Evolutionary conservation across 78 protist genomes (phyloP), one percentile per base, ranked within the genome.

Genomic region (Salpingoeca rosetta): DNA sequence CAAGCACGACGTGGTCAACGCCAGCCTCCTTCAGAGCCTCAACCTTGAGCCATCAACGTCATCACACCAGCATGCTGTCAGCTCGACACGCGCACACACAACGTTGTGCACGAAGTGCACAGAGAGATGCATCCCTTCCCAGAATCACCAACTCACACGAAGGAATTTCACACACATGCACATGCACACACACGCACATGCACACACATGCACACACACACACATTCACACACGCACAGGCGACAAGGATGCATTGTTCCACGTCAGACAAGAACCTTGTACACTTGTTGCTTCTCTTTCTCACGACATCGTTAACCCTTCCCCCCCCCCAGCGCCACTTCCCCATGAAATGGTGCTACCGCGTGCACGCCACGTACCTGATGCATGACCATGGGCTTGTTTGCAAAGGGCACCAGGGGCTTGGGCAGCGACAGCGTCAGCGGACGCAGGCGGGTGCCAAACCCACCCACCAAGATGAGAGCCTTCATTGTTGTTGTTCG

Each of bases 381-480:
- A 80, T 97, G 98, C 76, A 89, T 79, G 41, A 97, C 85, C 92
- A 93, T 92, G n/a, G 98, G 93, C 83, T 91, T 88, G 91, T 97
- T 97, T 3, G 91, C 87, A 89, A 97, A 96, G 77, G 88, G 93
- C 0, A 97, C 97, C 39, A 94, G 85, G 17, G 99, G 98, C 89
- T 97, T 97, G 38, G 99, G 98, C 56, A 83, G 86, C 2, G 97
- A 80, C 12, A 97, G 83, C 38, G 99, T 97, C 36, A 97, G 88
- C 42, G 99, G 99, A 35, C 99, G 90, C 40, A 97, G 92, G 57
- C 98, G 91, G 2, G 98, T 96, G 27, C 98, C 99, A 45, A 89
- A 96, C 10, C 98, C 99, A 35, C 99, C 98, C 35, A 96, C 98
- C 44, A 96, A 91, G 83, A 96, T 96, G n/a, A 96, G 92, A 0